Base-by-base conservation (phyloP, 2,329 filamentous ascomycete species). In the Ascomycota sp. region DNA sequence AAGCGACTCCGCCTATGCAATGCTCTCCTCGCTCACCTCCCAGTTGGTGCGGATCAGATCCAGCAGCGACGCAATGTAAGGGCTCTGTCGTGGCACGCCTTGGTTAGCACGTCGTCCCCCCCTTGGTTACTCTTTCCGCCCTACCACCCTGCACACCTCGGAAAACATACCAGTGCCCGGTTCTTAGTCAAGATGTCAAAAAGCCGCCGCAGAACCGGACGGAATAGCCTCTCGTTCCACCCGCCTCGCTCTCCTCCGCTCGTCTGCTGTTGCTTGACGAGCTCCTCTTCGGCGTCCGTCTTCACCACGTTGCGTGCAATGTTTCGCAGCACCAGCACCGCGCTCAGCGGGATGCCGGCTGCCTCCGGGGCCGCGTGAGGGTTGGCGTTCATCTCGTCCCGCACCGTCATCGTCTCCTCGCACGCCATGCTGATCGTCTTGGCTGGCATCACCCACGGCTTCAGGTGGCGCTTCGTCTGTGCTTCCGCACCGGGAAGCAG, bases 291-390 rank as follows among this genome's bases (percentile, higher is more conserved):
- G 1, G 61, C 57, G 30, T 67, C 62, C 7, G 66, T 72, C 56
- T 72, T 73, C 41, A 62, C 53, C 12, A 71, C 56, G 41, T 75
- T 78, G 38, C 62, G 64, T 9, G 79, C 79, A 35, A 89, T 69
- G 45, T 89, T 89, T 20, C 80, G 68, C 27, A 89, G 61, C 23
- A 89, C 76, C 20, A 86, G 59, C 10, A 77, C 73, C 3, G 77
- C 75, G 32, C 75, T 79, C 6, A 86, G 60, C n/a, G 80, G 77
- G 23, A 86, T 73, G 5, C 80, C 80, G 1, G 75, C 75, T 3
- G 79, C 74, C 43, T 82, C 66, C 3, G 62, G 55, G 5, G 61
- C 53, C 7, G 58, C 59, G 35, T 70, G n/a, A n/a, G n/a, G n/a
- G n/a, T n/a, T 65, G 8, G 64, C 62, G 36, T 69, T 69, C 28